Base-by-base conservation (phyloP, 1,284 basidiomycete species). In the Neolentinus lepideus region DNA sequence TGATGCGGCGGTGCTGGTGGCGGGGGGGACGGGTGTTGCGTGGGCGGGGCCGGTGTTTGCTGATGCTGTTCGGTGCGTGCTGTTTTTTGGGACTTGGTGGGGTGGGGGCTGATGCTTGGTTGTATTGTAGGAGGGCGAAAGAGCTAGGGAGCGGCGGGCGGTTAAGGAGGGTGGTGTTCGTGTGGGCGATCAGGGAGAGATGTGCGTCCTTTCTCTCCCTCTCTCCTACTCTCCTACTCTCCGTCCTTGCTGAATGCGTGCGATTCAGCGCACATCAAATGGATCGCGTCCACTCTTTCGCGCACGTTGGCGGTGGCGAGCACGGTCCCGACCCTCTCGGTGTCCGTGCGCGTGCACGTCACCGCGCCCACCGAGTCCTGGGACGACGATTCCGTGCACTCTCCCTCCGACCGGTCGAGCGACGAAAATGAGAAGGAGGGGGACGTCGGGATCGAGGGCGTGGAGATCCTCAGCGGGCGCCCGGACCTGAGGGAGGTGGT, bases 1-100 rank as follows among this genome's bases (percentile, higher is more conserved):
- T 51, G 65, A 69, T 10, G 70, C 67, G 2, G 66, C 67, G 2
- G 61, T 76, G 19, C 38, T 54, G 3, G 52, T 54, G 9, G 31
- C 52, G 27, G 52, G 47, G 14, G 47, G 47, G 47, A 26, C 47
- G 22, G 47, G 47, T n/a, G 8, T 50, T 4, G 47, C 47, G 47
- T 26, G 27, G 22, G 22, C 6, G 22, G 24, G 4, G 22, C 47
- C 47, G 47, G 22, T 50, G 47, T 26, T 50, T 22, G 14, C 25
- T n/a, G 47, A 50, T 26, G 47, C 27, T 16, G 47, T 50, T 8
- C 8, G 24, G 47, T 26, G 47, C 12, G 29, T 31, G 2, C 1
- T 43, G 14, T 8, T 51, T 56, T n/a, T 27, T 27, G 26, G 3
- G 29, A 10, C 38, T 26, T 51, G 25, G 8, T 14, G 22, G 1